Evolutionary conservation across 2,329 filamentous ascomycete species (phyloP), one percentile per base, ranked within the genome.

Genomic region (Stagonosporopsis rhizophila): DNA sequence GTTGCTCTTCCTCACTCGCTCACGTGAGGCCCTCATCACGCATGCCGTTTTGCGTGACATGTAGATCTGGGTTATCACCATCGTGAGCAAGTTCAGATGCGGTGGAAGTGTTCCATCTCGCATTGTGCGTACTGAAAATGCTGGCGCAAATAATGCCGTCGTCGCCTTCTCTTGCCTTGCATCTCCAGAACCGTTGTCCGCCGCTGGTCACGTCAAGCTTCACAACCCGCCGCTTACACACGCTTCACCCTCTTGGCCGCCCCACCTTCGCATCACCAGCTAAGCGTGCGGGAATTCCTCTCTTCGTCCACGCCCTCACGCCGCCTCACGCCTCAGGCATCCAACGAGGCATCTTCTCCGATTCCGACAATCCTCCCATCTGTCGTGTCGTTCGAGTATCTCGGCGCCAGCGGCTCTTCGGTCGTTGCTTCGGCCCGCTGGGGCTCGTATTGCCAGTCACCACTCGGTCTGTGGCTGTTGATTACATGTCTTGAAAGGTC

Each of bases 201-300:
- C 34, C 17, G 48, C 40, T 44, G 30, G 40, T 40, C 23, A 19
- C 19, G 34, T 28, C 47, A 56, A 56, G 53, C 53, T 47, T 56
- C 47, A 32, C 23, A 19, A 23, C n/a, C 47, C 30, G 38, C 28
- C 17, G 42, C 47, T 56, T 50, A 19, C 34, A 19, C 34, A 34
- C 32, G 20, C 15, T 50, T 23, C 17, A n/a, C 11, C 38, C 12
- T 39, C 52, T 54, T 49, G 52, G 44, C 37, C 25, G 19, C 41
- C 35, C 41, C 42, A 38, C 37, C 17, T 17, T 17, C 6, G 28
- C 15, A 5, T 17, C 39, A 28, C 15, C 32, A 7, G 22, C 14
- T 5, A n/a, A 39, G 23, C 23, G 9, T n/a, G n/a, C n/a, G n/a
- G n/a, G n/a, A n/a, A n/a, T n/a, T n/a, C n/a, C n/a, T n/a, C n/a